A percentile compares a stretch with the other conserved stretches of the same genome.
These are phyloP conservation scores for Botrytis pseudocinerea DNA, from an alignment of 2,329 filamentous ascomycete species.

Conservation along the genomic window DNA sequence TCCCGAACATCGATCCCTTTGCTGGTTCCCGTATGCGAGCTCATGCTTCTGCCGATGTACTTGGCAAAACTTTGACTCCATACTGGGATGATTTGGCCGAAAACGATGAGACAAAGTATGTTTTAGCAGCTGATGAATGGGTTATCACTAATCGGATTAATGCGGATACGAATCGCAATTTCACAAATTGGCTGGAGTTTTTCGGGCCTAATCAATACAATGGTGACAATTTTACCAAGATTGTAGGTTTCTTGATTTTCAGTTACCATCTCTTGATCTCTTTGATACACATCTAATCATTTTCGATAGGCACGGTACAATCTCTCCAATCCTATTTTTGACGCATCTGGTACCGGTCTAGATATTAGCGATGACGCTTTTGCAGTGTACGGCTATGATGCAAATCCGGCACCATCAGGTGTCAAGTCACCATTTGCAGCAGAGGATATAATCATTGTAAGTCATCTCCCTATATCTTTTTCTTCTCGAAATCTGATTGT, in stretches of 20 bases:
- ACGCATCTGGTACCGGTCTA: conserved; percentile 26
- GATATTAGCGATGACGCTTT: conserved; percentile 31
- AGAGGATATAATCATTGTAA: conserved; percentile 45
- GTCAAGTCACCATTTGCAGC: conserved; percentile 41
- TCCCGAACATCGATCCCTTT: conserved; percentile 38
- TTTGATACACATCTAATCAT: not conserved
- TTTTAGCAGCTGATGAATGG: conserved; percentile 32
- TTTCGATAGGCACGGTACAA: conserved; percentile 33
- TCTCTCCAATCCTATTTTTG: conserved; percentile 31
- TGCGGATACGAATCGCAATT: conserved; percentile 29
- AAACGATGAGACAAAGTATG: conserved; percentile 27
- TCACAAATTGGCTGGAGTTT: conserved; percentile 33
- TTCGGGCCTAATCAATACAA: conserved; percentile 30
- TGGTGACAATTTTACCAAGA: conserved; percentile 32
- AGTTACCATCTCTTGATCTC: not conserved
- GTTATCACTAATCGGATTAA: conserved; percentile 30
- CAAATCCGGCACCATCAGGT: conserved; percentile 30
- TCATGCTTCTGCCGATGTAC: conserved; percentile 30
- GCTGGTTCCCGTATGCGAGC: conserved; percentile 33
- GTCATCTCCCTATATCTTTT: conserved; percentile 2
- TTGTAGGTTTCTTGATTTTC: conserved; percentile 24
- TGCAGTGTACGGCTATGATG: conserved; percentile 38
- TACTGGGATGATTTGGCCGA: conserved; percentile 31
- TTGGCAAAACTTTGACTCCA: conserved; percentile 30
- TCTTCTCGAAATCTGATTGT: conserved; percentile 38